Base-by-base conservation (phyloP, 83 land plant species). In the Diphasiastrum complanatum region DNA sequence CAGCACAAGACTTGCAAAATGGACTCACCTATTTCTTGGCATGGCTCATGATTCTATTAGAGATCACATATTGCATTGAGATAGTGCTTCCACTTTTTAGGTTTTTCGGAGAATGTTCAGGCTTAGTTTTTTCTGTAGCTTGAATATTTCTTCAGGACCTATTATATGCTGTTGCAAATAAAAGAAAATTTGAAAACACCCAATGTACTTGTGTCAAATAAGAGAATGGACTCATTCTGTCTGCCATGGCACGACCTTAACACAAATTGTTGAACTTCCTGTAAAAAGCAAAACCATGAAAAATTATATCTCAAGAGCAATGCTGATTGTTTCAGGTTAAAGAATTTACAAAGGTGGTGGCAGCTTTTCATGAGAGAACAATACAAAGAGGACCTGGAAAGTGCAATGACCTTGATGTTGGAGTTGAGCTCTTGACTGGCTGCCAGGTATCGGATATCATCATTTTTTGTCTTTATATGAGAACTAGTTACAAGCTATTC, bases 351-450 rank as follows among this genome's bases (percentile, higher is more conserved):
- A 67, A 32, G 33, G 45, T 62, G 45, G 63, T 69, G 10, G 11
- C 51, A 5, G 60, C 54, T 12, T 74, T 74, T 32, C 66, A 73
- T 16, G 73, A 74, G 47, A 60, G 67, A 3, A 61, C 71, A 25
- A 33, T 58, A 51, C 66, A 61, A 32, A 60, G 47, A 26, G 77
- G 77, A 48, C 77, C 77, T 22, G 67, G 60, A 26, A 67, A 67
- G 46, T 48, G 65, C 23, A 32, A 26, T 8, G 73, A 74, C 61
- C 72, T 74, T 29, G 77, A 74, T 16, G 16, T 54, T 52, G 77
- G 77, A 28, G 19, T 74, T 0, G 38, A 33, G 30, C 66, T 74
- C 0, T 24, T 74, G 26, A 34, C 38, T n/a, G 31, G 51, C 26
- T 60, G 31, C 33, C 66, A 74, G 51, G 77, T 61, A 45, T 27